Evolutionary conservation across 495 filamentous ascomycete genomes (phyloP), one percentile per base, ranked within the genome.

Genomic region (Chlorociboria aeruginascens): DNA sequence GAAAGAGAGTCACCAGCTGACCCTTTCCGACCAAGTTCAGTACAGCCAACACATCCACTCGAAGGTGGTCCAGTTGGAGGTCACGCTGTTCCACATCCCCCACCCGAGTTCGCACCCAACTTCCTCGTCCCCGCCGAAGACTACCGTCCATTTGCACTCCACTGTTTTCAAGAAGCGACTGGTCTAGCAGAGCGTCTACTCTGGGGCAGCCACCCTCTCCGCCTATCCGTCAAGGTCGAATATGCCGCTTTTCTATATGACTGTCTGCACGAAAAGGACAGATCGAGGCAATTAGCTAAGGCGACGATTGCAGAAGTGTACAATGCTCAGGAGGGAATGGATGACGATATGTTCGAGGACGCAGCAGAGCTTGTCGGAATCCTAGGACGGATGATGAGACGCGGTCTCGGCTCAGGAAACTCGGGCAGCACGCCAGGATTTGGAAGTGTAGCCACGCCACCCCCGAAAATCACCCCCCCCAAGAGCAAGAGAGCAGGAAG

Each of bases 171-270:
- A 30, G 79, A 89, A 50, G 87, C 86, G 3, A 69, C 81, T 10
- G 63, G 73, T n/a, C 72, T 89, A 6, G 86, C 90, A 3, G 82
- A 86, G 28, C 60, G 66, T 10, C 68, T 86, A 8, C 72, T 97
- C 13, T 85, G 88, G 49, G 89, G 89, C 30, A 89, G 85, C 0
- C 86, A 97, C 52, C 92, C 92, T 1, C 72, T 98, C 12, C 83
- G 92, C 2, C 72, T 98, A 0, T 92, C 86, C 0, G 83, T 95
- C 12, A 93, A 93, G 51, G 81, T 94, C 9, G 92, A 98, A 64
- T 92, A 89, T 61, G 77, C 82, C n/a, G 92, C 90, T 1, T 98
- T 95, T 59, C 70, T 95, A 4, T 95, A 92, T 69, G 92, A 98
- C 59, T 96, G 89, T 57, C 71, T 89, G 7, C 85, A 92, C 56